These are phyloP conservation scores for Porphyra umbilicalis DNA, from an alignment of 31 red algal genomes.

Conservation along the genomic window DNA sequence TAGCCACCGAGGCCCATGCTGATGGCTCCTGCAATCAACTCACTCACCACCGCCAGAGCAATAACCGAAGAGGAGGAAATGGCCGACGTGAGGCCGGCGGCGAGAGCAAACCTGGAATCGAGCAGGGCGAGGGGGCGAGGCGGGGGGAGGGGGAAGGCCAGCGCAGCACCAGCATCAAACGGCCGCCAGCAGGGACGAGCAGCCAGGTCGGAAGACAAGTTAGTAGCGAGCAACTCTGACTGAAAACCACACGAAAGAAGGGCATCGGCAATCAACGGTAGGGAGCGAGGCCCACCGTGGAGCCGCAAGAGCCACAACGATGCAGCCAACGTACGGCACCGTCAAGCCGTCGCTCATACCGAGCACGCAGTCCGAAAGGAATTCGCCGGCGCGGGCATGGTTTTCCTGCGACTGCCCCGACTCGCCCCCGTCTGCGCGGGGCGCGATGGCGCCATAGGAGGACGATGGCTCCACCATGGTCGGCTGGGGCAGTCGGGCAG, in stretches of 20 bases:
- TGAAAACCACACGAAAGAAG: background rate
- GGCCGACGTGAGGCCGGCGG: conserved; percentile 26
- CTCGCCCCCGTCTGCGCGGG: background rate
- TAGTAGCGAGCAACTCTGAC: background rate
- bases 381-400: background rate
- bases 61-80: conserved; percentile 9
- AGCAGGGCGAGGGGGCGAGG: background rate
- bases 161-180: background rate
- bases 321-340: conserved; percentile 11
- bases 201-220: background rate
- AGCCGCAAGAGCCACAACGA: background rate
- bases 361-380: conserved; percentile 14
- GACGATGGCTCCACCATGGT: background rate
- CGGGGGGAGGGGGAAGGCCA: background rate
- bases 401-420: background rate
- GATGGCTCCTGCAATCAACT: conserved; percentile 32
- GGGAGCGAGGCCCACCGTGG: no score
- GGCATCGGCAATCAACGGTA: no score
- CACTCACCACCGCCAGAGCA: conserved; percentile 24
- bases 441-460: background rate
- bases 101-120: conserved; percentile 8
- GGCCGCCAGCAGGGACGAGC: background rate
- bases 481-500: background rate
- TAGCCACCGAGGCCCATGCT: conserved; percentile 56
- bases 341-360: conserved; percentile 33